phyloP scores from a whole-genome alignment of 2,329 filamentous ascomycete genomes.

The Nothophaeocryptopus gaeumannii region DNA sequence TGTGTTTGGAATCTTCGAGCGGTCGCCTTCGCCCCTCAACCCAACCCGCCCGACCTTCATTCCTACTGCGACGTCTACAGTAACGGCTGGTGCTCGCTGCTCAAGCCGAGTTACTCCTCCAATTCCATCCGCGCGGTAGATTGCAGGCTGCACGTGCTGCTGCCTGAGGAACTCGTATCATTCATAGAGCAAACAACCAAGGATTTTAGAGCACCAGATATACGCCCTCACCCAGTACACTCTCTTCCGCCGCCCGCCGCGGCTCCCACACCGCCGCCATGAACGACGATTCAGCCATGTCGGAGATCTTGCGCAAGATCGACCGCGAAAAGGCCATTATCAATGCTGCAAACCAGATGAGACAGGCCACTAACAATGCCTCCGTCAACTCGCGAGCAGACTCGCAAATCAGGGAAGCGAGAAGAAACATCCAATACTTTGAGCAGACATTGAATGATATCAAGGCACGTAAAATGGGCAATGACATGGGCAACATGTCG shows the following conservation, averaged over 20 bases:
- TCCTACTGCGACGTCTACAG: not conserved
- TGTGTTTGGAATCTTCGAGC: constrained; percentile 2
- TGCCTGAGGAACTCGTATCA: constrained; percentile 6
- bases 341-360: constrained; percentile 90
- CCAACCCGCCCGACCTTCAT: constrained; percentile 1
- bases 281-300: constrained; percentile 62
- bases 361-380: constrained; percentile 91
- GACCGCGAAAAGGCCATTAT: constrained; percentile 95
- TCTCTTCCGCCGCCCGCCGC: constrained; percentile 13
- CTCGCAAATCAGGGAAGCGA: constrained; percentile 88
- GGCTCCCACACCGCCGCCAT: constrained; percentile 44
- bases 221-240: too few species aligned
- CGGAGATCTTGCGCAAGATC: constrained; percentile 93
- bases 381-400: constrained; percentile 86
- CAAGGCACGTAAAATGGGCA: constrained; percentile 72
- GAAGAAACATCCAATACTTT: constrained; percentile 91
- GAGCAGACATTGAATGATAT: constrained; percentile 88
- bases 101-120: too few species aligned
- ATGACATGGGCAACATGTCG: constrained; percentile 65
- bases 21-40: not conserved
- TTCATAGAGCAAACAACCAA: too few species aligned
- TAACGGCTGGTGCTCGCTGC: too few species aligned
- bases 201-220: too few species aligned
- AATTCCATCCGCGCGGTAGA: not conserved
- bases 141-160: constrained; percentile 11